Evolutionary conservation across 148 eudicot genomes (phyloP).

Genomic region (Persicaria maculosa): DNA sequence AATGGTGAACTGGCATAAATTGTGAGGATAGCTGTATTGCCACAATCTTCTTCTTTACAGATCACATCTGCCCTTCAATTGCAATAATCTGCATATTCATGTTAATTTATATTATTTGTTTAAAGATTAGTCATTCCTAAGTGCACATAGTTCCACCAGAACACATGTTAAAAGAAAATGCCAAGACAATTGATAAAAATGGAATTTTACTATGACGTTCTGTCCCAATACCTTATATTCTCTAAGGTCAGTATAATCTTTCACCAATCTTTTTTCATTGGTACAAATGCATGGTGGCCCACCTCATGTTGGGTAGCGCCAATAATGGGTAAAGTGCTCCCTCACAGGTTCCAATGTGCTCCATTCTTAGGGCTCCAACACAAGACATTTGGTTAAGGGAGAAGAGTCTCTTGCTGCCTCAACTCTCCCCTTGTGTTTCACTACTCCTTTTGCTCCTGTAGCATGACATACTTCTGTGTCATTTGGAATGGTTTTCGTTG

Average conservation of each 20-base stretch:
- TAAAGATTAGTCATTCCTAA: not conserved
- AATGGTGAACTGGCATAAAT: not conserved
- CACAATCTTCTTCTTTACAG: not conserved
- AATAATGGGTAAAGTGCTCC: no score
- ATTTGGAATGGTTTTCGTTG: not conserved
- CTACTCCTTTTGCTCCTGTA: not conserved
- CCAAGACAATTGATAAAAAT: not conserved
- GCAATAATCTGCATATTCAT: not conserved
- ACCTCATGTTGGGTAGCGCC: no score
- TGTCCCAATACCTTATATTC: not conserved
- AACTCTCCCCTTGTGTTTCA: not conserved
- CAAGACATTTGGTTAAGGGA: no score
- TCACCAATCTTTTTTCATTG: not conserved
- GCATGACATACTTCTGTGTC: not conserved
- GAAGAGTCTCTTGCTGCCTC: no score
- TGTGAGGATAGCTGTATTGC: not conserved
- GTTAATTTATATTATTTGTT: not conserved
- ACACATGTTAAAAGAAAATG: not conserved
- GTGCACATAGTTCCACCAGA: not conserved
- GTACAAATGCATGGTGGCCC: no score
- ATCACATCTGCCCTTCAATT: not conserved
- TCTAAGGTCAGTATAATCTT: not conserved
- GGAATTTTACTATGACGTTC: not conserved
- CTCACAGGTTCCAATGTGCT: no score
- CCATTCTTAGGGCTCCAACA: no score